Evolutionary conservation across 306 rosid genomes (phyloP), one percentile per base, ranked within the genome.

Genomic region (Cucumis cinereus): DNA sequence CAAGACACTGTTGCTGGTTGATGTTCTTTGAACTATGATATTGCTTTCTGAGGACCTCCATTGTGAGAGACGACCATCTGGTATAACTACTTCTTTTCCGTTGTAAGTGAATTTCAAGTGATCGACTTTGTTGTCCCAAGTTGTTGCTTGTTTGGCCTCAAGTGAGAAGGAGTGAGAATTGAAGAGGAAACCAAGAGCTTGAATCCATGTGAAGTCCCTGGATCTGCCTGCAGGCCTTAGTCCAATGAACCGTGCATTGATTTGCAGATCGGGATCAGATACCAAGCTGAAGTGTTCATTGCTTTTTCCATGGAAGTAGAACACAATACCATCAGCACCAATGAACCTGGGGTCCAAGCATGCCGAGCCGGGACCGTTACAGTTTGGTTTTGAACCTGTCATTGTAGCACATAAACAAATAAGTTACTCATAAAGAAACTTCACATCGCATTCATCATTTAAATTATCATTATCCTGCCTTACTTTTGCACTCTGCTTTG

Each of bases 291-390:
- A 92, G 64, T 89, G 85, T 85, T 92, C 85, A 7, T 92, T 83
- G 28, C 74, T 75, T 82, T 77, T 84, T 84, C 98, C 98, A 33
- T 92, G 98, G 85, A 92, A 92, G 84, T 92, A 90, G 85, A 92
- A 92, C 35, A 90, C 96, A 36, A 80, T 75, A 53, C 94, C 94
- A 19, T 92, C 96, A 66, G 90, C 91, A 54, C 96, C 96, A 15
- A 90, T 87, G 76, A 92, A 92, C 22, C 98, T 89, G 1, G 96
- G 98, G 81, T 92, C 96, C 80, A 84, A 79, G 76, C 96, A 92
- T 59, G 96, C 96, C 38, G 98, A 89, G 70, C 98, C 96, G 5
- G 76, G 96, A 2, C 85, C 85, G 43, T 86, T 83, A 79, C 96
- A 92, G 47, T 92, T 89, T 43, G 94, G 88, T 82, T 89, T 92